Conservation (phyloP, 176 grass and related monocot genomes). For the Melocanna baccifera region DNA sequence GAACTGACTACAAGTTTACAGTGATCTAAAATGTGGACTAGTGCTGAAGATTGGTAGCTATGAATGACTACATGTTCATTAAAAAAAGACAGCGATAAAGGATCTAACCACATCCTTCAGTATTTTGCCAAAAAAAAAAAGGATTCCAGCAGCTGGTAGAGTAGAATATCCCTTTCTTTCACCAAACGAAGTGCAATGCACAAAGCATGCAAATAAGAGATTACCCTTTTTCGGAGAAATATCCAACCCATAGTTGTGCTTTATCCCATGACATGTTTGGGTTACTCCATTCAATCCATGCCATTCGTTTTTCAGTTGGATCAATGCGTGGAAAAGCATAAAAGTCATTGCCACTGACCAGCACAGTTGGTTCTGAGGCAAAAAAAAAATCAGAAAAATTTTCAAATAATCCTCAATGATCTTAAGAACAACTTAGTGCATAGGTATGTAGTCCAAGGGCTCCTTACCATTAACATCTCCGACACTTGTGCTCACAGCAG, state of each 20-base stretch:
- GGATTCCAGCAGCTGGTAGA: not conserved
- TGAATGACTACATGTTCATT: not conserved
- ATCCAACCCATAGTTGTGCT: slow-evolving; percentile 91
- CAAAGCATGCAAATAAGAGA: slow-evolving; percentile 1
- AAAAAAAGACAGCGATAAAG: not conserved
- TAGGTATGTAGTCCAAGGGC: slow-evolving; percentile 6
- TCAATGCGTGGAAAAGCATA: slow-evolving; percentile 96
- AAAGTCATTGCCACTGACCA: slow-evolving; percentile 80
- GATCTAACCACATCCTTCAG: not conserved
- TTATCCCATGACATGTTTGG: slow-evolving; percentile 97
- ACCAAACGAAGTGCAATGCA: not conserved
- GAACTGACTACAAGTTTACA: not conserved
- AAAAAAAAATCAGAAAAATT: not conserved
- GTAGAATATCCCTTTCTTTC: not conserved
- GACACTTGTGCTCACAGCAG: slow-evolving; percentile 37
- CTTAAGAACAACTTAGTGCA: not conserved
- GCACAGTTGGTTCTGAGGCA: slow-evolving; percentile 58
- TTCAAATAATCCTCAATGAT: not conserved
- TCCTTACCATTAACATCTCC: not conserved
- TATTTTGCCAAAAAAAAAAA: not conserved
- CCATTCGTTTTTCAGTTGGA: slow-evolving; percentile 61
- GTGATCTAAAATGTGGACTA: not conserved
- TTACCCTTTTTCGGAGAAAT: slow-evolving; percentile 78
- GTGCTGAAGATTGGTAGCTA: not conserved
- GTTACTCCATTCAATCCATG: slow-evolving; percentile 93